Evolutionary conservation across 2,329 filamentous ascomycete species (phyloP).

Genomic region (Lithohypha guttulata): DNA sequence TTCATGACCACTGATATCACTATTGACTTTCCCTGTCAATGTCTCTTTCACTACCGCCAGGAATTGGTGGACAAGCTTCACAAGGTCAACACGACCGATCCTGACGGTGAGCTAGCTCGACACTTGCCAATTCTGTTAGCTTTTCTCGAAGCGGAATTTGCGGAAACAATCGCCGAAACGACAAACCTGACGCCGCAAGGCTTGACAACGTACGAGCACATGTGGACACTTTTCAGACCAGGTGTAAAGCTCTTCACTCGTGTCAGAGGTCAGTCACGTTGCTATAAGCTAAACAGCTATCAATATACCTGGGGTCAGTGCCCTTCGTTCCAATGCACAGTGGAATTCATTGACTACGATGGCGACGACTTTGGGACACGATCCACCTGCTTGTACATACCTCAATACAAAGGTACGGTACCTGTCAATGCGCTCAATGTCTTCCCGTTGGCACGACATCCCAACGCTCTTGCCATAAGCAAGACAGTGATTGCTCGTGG

Average conservation of each 20-base stretch:
- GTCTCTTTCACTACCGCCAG: slow-evolving; percentile 68
- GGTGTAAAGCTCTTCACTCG: slow-evolving; percentile 67
- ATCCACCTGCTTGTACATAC: slow-evolving; percentile 56
- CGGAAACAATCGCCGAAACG: slow-evolving; percentile 64
- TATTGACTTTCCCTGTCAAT: slow-evolving; percentile 59
- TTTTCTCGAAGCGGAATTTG: slow-evolving; percentile 71
- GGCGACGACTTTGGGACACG: slow-evolving; percentile 76
- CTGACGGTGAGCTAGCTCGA: slow-evolving; percentile 27
- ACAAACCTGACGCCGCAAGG: slow-evolving; percentile 64
- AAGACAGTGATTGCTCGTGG: slow-evolving; percentile 65
- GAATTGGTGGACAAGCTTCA: slow-evolving; percentile 52
- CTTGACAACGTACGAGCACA: slow-evolving; percentile 59
- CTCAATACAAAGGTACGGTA: slow-evolving; percentile 64
- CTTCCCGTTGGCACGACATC: slow-evolving; percentile 73
- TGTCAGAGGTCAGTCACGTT: slow-evolving; percentile 65
- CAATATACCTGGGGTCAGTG: slow-evolving; percentile 55
- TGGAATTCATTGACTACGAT: slow-evolving; percentile 82
- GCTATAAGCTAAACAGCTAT: slow-evolving; percentile 61
- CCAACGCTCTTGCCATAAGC: slow-evolving; percentile 54
- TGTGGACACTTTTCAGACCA: slow-evolving; percentile 84
- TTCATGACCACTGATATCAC: slow-evolving; percentile 70
- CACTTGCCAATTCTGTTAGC: slow-evolving; percentile 58
- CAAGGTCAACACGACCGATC: slow-evolving; percentile 42
- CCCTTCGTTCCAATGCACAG: slow-evolving; percentile 62
- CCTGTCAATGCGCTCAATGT: slow-evolving; percentile 70